Evolutionary conservation across 2,329 filamentous ascomycete species (phyloP).

Genomic region (Neonectria magnoliae): DNA sequence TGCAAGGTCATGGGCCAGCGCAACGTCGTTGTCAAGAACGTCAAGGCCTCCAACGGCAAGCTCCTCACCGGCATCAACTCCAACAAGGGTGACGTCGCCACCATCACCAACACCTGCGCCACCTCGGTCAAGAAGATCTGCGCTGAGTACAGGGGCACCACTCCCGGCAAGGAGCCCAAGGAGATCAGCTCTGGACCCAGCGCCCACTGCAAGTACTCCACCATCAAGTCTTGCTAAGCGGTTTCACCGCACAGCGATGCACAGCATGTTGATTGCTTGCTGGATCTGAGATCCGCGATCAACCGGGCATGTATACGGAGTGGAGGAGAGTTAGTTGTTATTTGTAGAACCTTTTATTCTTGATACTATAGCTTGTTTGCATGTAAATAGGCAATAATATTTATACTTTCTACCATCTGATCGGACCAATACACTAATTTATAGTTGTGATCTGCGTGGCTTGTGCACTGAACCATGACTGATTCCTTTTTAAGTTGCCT

Average conservation of each 20-base stretch:
- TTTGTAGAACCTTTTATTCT: not conserved
- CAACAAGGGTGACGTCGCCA: conserved; percentile 17
- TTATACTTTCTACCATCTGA: not conserved
- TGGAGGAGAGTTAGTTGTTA: not conserved
- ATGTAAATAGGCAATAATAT: not conserved
- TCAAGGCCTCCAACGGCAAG: conserved; percentile 36
- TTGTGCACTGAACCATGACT: not conserved
- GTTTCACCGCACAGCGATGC: not conserved
- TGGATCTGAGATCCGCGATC: not conserved
- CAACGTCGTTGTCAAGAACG: conserved; percentile 12
- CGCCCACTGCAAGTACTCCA: conserved; percentile 36
- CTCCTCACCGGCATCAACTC: conserved; percentile 24
- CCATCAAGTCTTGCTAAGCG: conserved; percentile 36
- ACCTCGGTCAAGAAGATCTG: conserved; percentile 26
- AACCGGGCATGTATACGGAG: not conserved
- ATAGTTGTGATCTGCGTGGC: not conserved
- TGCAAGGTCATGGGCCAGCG: conserved; percentile 16
- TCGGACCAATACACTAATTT: not conserved
- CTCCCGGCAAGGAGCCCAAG: conserved; percentile 41
- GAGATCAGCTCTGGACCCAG: conserved; percentile 34
- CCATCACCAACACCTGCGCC: conserved; percentile 25
- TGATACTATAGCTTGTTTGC: not conserved
- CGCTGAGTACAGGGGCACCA: conserved; percentile 24
- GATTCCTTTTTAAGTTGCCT: not conserved
- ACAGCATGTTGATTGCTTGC: not conserved